Conservation (phyloP, 306 rosid genomes). For the Urtica urens region DNA sequence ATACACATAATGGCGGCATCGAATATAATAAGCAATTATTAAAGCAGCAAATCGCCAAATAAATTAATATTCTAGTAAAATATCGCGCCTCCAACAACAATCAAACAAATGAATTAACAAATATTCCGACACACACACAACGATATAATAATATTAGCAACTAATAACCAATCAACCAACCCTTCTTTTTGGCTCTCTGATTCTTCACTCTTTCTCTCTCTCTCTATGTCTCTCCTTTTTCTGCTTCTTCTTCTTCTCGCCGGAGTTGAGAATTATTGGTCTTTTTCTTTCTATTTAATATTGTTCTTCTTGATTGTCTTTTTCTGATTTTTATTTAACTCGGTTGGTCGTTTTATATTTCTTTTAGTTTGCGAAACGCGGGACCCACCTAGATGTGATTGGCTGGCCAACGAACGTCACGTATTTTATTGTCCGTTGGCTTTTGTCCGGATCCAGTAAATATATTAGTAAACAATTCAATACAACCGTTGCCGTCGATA, state of each 20-base stretch:
- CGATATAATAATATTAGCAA: not conserved
- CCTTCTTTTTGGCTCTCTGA: not conserved
- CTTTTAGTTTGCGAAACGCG: not conserved
- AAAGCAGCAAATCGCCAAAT: too few species aligned
- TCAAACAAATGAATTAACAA: too few species aligned
- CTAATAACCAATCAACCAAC: not conserved
- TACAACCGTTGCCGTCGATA: too few species aligned
- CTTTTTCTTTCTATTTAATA: not conserved
- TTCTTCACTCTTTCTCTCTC: not conserved
- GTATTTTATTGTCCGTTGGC: conserved; percentile 4
- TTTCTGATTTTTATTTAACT: not conserved
- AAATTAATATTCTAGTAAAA: too few species aligned
- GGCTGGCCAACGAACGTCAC: conserved; percentile 20
- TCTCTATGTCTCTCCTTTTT: not conserved
- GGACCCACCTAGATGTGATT: conserved; percentile 3
- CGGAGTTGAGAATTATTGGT: not conserved
- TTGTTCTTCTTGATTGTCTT: not conserved
- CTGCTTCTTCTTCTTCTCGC: not conserved
- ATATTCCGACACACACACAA: conserved; percentile 1
- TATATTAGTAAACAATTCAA: too few species aligned
- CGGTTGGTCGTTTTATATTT: not conserved
- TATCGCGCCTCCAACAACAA: too few species aligned
- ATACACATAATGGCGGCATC: not conserved
- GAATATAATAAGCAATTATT: not conserved
- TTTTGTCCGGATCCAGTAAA: not conserved